These are phyloP conservation scores for Uncinocarpus reesii DNA, from an alignment of 2,329 filamentous ascomycete species.

Conservation along the genomic window DNA sequence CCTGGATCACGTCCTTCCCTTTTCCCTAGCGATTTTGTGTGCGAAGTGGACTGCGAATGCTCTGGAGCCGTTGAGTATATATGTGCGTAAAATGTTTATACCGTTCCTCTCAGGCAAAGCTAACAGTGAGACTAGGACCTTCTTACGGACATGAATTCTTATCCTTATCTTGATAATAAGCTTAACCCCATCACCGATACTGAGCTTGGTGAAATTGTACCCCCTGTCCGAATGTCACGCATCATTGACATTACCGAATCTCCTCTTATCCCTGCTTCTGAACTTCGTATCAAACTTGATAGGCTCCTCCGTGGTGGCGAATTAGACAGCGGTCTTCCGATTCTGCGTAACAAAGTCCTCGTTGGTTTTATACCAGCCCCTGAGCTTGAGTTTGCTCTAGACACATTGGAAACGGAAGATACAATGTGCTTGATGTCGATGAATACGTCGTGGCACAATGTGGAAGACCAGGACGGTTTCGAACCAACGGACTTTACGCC, in stretches of 20 bases:
- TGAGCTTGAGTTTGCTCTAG: conserved; percentile 84
- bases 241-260: conserved; percentile 83
- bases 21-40: conserved; percentile 81
- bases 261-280: conserved; percentile 64
- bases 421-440: conserved; percentile 70
- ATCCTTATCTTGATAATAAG: conserved; percentile 96
- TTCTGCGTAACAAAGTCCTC: conserved; percentile 65
- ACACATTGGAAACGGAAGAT: conserved; percentile 67
- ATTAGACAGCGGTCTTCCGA: conserved; percentile 81
- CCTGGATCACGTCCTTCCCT: conserved; percentile 87
- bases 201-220: conserved; percentile 76
- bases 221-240: conserved; percentile 61
- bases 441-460: conserved; percentile 41
- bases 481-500: conserved; percentile 78
- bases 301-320: conserved; percentile 75
- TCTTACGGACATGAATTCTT: conserved; percentile 91
- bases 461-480: conserved; percentile 47
- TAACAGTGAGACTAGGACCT: conserved; percentile 52
- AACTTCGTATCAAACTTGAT: conserved; percentile 70
- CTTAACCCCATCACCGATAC: conserved; percentile 83
- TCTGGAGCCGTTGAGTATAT: conserved; percentile 87
- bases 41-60: conserved; percentile 98
- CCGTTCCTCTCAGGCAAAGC: neutral
- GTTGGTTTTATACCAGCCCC: conserved; percentile 89
- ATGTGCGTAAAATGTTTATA: conserved; percentile 45